Conservation (phyloP, 441 rosid genomes). For the Omphalea diandra region DNA sequence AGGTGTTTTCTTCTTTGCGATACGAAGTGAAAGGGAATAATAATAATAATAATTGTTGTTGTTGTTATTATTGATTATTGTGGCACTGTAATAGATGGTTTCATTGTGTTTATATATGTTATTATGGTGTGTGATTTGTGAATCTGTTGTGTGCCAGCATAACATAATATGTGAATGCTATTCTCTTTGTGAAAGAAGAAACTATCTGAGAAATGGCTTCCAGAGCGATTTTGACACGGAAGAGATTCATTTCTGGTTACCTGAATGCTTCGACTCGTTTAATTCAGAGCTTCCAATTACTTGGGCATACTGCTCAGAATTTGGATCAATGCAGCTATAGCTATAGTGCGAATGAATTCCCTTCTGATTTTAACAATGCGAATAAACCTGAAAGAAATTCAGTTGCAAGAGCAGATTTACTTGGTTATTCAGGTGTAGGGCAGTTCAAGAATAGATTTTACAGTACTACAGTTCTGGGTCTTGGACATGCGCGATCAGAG, state of each 20-base stretch:
- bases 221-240: conserved; percentile 66
- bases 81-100: neutral
- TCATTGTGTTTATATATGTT: neutral
- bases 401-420: conserved; percentile 32
- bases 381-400: conserved; percentile 22
- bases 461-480: conserved; percentile 31
- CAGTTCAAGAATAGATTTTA: conserved; percentile 30
- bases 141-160: conserved; percentile 19
- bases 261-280: conserved; percentile 37
- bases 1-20: neutral
- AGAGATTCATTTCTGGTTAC: conserved; percentile 45
- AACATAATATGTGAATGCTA: conserved; percentile 25
- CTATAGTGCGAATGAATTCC: conserved; percentile 21
- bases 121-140: conserved; percentile 1
- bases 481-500: conserved; percentile 34
- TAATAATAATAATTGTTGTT: too few species aligned
- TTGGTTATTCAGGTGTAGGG: conserved; percentile 31
- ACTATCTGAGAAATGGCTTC: conserved; percentile 56
- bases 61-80: neutral
- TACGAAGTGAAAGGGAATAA: neutral
- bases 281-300: conserved; percentile 41
- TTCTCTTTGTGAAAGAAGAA: conserved; percentile 26
- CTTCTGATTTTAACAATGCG: conserved; percentile 21
- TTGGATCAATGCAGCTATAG: conserved; percentile 33
- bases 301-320: conserved; percentile 31